Percentiles rank a stretch among this genome's conserved stretches.
phyloP scores from a whole-genome alignment of 371 early-diverging fungal species.

The Mortierella sp. region DNA sequence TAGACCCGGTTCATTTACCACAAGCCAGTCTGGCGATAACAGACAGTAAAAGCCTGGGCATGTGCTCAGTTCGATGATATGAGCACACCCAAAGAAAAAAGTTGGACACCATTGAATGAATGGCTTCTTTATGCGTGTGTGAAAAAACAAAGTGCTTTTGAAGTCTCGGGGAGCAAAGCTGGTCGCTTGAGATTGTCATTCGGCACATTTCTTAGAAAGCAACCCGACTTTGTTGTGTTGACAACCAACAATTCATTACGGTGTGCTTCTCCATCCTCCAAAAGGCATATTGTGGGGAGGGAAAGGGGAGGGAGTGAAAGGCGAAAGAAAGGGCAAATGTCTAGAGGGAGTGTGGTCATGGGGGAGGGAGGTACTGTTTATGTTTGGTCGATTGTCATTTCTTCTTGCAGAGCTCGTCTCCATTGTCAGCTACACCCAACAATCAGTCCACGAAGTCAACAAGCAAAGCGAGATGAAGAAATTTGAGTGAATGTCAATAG shows the following conservation, averaged over 20 bases:
- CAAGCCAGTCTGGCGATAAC: not conserved
- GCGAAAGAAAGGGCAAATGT: too few relatives aligned
- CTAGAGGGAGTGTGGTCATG: too few relatives aligned
- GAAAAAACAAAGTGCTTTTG: not conserved
- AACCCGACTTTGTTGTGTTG: not conserved
- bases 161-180: not conserved
- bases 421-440: not conserved
- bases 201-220: conserved; percentile 14
- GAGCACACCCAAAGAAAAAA: not conserved
- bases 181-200: not conserved
- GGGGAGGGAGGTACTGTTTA: not conserved
- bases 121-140: not conserved
- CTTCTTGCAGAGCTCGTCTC: not conserved
- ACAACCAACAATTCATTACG: not conserved
- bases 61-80: not conserved
- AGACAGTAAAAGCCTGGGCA: not conserved
- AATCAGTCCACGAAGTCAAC: not conserved
- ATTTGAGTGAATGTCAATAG: too few relatives aligned
- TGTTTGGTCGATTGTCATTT: not conserved
- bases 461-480: not conserved
- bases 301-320: not conserved
- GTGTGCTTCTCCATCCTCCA: not conserved
- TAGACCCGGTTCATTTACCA: not conserved
- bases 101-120: not conserved
- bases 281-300: not conserved